A percentile compares a stretch with the other conserved stretches of the same genome.
These are phyloP conservation scores for Aureobasidium musti DNA, from an alignment of 2,329 filamentous ascomycete genomes.

Conservation along the genomic window DNA sequence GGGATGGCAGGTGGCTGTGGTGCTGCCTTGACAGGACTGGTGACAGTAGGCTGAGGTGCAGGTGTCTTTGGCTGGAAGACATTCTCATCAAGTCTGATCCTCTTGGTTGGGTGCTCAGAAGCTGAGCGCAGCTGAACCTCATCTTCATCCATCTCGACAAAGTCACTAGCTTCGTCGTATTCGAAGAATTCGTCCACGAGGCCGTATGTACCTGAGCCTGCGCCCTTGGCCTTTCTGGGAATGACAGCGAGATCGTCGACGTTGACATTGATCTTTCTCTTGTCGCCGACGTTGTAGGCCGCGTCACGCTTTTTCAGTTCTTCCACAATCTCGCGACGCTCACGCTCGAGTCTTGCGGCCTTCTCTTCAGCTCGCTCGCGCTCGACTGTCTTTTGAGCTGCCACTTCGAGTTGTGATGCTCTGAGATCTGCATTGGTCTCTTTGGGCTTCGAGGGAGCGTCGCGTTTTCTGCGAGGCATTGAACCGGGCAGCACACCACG, in stretches of 20 bases:
- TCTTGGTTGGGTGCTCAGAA: conserved; percentile 29
- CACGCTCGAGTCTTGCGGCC: conserved; percentile 25
- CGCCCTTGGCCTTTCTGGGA: conserved; percentile 29
- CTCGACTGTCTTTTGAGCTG: conserved; percentile 13
- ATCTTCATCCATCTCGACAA: conserved; percentile 27
- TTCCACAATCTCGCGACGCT: neutral
- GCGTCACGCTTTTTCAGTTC: conserved; percentile 3
- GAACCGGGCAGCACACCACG: neutral
- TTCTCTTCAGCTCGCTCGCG: conserved; percentile 27
- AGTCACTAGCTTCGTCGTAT: conserved; percentile 28
- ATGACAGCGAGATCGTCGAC: conserved; percentile 33
- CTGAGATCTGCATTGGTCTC: conserved; percentile 28
- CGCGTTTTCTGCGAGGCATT: neutral
- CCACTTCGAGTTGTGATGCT: conserved; percentile 13
- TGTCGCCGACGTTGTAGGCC: conserved; percentile 27
- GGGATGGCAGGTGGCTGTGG: conserved; percentile 14
- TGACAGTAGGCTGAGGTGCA: neutral
- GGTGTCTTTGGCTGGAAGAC: conserved; percentile 31
- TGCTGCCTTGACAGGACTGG: conserved; percentile 21
- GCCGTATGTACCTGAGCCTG: conserved; percentile 31
- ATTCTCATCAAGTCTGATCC: conserved; percentile 30
- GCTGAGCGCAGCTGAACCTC: conserved; percentile 24
- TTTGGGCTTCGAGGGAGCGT: conserved; percentile 25
- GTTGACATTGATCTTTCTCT: conserved; percentile 30
- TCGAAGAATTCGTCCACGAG: conserved; percentile 32